Conservation (phyloP, 352 stramenopile genomes). For the Phytopythium sindhum region DNA sequence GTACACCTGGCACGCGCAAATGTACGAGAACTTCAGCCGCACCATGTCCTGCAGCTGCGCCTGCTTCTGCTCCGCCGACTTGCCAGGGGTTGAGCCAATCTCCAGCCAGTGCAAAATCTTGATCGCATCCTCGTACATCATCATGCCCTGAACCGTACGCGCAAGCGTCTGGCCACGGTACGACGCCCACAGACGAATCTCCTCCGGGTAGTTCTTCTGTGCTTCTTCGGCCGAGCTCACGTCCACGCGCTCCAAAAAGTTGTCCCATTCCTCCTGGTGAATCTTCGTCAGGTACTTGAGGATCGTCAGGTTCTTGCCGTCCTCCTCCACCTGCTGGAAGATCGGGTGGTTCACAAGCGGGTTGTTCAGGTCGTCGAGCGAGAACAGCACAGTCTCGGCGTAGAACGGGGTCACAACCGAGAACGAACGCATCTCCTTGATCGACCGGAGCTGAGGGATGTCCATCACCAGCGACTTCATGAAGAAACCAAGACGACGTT, state of each 20-base stretch:
- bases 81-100: constrained; percentile 66
- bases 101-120: constrained; percentile 87
- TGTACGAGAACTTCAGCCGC: constrained; percentile 84
- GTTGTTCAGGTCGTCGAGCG: constrained; percentile 75
- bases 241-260: constrained; percentile 81
- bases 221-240: constrained; percentile 70
- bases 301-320: constrained; percentile 83
- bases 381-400: constrained; percentile 78
- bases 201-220: constrained; percentile 62
- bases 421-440: constrained; percentile 85
- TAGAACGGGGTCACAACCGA: constrained; percentile 85
- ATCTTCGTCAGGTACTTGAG: constrained; percentile 85
- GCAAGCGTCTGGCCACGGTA: constrained; percentile 79
- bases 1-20: constrained; percentile 84
- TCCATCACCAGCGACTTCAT: constrained; percentile 88
- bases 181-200: constrained; percentile 79
- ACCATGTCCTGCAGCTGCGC: constrained; percentile 81
- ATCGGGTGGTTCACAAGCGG: constrained; percentile 82
- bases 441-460: constrained; percentile 71
- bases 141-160: constrained; percentile 81
- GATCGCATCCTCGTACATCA: constrained; percentile 86
- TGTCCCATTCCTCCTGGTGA: constrained; percentile 82
- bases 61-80: constrained; percentile 74
- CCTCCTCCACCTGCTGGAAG: constrained; percentile 80
- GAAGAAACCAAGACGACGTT: constrained; percentile 81